These are phyloP conservation scores for Malassezia dermatis DNA, from an alignment of 1,284 basidiomycete species.

Conservation along the genomic window DNA sequence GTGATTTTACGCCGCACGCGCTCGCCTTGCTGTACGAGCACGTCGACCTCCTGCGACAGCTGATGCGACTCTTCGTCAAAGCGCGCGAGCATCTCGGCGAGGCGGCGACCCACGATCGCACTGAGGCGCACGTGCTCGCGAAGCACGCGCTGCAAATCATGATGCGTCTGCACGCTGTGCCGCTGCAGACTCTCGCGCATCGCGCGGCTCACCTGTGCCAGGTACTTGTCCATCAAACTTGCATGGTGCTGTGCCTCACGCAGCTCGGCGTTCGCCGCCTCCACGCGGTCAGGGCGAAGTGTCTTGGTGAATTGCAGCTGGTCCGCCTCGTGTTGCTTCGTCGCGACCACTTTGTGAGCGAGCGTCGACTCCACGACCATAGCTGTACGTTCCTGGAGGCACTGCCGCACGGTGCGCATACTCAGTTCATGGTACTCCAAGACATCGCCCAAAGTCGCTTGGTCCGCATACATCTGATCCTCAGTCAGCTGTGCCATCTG, in stretches of 20 bases:
- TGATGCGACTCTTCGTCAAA: slow-evolving; percentile 3
- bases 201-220: slow-evolving; percentile 22
- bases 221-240: slow-evolving; percentile 22
- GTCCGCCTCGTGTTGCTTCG: slow-evolving; percentile 33
- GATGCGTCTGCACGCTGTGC: slow-evolving; percentile 34
- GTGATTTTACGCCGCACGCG: slow-evolving; percentile 4
- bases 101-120: neutral
- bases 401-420: slow-evolving; percentile 32
- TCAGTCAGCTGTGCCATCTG: slow-evolving; percentile 1
- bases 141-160: slow-evolving; percentile 31
- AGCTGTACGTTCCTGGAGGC: slow-evolving; percentile 36
- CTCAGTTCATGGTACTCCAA: slow-evolving; percentile 39
- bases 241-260: slow-evolving; percentile 35
- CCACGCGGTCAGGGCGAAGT: slow-evolving; percentile 26
- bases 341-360: slow-evolving; percentile 26
- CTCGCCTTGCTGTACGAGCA: neutral
- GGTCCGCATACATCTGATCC: slow-evolving; percentile 2
- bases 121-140: slow-evolving; percentile 25
- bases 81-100: slow-evolving; percentile 4
- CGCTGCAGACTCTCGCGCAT: slow-evolving; percentile 29
- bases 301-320: slow-evolving; percentile 25
- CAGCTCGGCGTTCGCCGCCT: slow-evolving; percentile 31
- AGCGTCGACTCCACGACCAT: slow-evolving; percentile 39
- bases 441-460: slow-evolving; percentile 26
- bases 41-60: slow-evolving; percentile 3